phyloP scores from a whole-genome alignment of 2,329 filamentous ascomycete genomes.

The Albifimbria verrucaria region DNA sequence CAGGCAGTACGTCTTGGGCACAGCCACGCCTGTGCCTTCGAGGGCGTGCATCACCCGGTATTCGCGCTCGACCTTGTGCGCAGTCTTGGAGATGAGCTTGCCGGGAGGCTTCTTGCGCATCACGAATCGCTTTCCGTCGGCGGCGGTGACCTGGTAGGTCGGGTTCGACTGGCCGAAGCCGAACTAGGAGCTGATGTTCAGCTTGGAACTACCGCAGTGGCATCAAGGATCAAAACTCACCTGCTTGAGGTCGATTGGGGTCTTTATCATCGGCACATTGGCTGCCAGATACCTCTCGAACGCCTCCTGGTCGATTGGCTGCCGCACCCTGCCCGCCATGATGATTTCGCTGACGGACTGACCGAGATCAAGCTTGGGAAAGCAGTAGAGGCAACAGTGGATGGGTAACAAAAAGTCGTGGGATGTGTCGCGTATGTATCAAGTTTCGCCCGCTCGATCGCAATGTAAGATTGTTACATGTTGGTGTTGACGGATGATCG shows the following conservation, averaged over 20 bases:
- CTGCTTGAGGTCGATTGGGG: conserved; percentile 86
- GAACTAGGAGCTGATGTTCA: conserved; percentile 56
- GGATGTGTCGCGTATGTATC: too few relatives aligned
- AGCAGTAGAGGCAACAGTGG: neutral
- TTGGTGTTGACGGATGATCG: neutral
- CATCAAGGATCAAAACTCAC: conserved; percentile 42
- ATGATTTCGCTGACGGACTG: conserved; percentile 7
- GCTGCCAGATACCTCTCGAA: conserved; percentile 74
- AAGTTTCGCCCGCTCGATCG: too few relatives aligned
- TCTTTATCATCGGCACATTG: conserved; percentile 79
- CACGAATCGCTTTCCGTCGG: conserved; percentile 70
- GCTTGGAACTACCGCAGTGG: conserved; percentile 2
- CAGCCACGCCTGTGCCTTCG: conserved; percentile 73
- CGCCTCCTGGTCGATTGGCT: conserved; percentile 80
- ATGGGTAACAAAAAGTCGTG: neutral
- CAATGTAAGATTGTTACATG: neutral
- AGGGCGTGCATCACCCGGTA: conserved; percentile 87
- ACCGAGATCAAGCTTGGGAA: neutral
- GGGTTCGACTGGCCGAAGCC: conserved; percentile 97
- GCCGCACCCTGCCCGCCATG: conserved; percentile 85
- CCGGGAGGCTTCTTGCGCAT: conserved; percentile 98
- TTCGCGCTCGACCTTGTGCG: conserved; percentile 95
- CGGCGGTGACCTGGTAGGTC: conserved; percentile 84
- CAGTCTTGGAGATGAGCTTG: conserved; percentile 84
- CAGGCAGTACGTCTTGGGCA: conserved; percentile 77